These are phyloP conservation scores for Cercospora citrullina DNA, from an alignment of 2,329 filamentous ascomycete genomes.

Conservation along the genomic window DNA sequence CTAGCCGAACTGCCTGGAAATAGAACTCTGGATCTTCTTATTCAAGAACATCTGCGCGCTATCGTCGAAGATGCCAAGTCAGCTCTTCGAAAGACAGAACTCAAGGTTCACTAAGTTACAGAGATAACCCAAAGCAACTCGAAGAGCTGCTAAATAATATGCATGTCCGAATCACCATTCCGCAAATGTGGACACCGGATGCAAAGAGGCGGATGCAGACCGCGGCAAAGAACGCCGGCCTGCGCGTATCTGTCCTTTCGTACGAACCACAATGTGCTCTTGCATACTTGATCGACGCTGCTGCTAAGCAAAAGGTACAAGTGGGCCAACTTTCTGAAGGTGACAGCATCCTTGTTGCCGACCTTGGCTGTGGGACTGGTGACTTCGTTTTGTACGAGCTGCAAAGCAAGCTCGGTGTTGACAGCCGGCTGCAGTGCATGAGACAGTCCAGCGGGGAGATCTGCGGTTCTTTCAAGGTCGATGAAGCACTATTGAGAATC, in stretches of 20 bases:
- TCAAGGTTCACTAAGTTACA: background rate
- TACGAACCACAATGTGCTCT: conserved; percentile 23
- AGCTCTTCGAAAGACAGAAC: background rate
- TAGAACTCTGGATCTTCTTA: conserved; percentile 13
- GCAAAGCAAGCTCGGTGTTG: background rate
- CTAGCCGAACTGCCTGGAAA: conserved; percentile 7
- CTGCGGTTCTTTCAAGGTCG: conserved; percentile 18
- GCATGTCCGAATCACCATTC: conserved; percentile 16
- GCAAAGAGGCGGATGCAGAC: conserved; percentile 18
- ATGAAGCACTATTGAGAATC: conserved; percentile 10
- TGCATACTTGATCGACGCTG: conserved; percentile 18
- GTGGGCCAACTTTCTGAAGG: conserved; percentile 4
- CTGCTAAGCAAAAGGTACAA: background rate
- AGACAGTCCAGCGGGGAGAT: conserved; percentile 15
- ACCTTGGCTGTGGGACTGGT: conserved; percentile 8
- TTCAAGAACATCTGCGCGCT: conserved; percentile 15
- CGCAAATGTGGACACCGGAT: conserved; percentile 20
- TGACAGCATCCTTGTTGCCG: conserved; percentile 6
- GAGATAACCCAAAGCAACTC: background rate
- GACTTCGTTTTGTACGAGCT: conserved; percentile 9
- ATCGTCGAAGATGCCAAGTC: conserved; percentile 11
- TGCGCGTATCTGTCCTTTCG: conserved; percentile 12
- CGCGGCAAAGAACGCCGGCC: conserved; percentile 18
- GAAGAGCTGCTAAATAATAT: conserved; percentile 1
- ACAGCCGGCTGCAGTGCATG: conserved; percentile 15